phyloP scores from a whole-genome alignment of 192 early-diverging fungal genomes.

The Backusella psychrophila region DNA sequence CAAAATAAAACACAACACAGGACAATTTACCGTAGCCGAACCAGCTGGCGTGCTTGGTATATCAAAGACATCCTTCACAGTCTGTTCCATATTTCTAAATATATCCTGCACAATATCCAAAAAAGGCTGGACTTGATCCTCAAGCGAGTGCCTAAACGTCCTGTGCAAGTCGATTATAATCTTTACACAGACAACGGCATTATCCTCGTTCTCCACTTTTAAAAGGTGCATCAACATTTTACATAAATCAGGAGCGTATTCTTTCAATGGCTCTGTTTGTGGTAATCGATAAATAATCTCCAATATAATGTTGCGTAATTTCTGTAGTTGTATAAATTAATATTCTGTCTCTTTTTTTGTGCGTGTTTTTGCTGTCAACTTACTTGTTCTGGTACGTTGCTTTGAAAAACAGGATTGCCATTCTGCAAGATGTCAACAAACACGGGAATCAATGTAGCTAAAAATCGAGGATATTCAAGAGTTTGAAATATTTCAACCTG shows the following conservation, averaged over 20 bases:
- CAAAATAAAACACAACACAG: not conserved
- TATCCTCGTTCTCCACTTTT: slow-evolving; percentile 95
- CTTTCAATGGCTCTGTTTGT: slow-evolving; percentile 78
- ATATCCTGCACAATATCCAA: slow-evolving; percentile 92
- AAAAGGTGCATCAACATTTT: slow-evolving; percentile 75
- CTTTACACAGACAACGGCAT: slow-evolving; percentile 89
- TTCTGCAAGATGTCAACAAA: slow-evolving; percentile 76
- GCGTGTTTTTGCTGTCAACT: slow-evolving; percentile 4
- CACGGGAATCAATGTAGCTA: slow-evolving; percentile 79
- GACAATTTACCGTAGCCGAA: slow-evolving; percentile 27
- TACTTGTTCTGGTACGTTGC: slow-evolving; percentile 74
- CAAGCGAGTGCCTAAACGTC: slow-evolving; percentile 74
- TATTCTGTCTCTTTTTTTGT: not conserved
- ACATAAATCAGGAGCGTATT: slow-evolving; percentile 76
- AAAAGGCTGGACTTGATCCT: slow-evolving; percentile 87
- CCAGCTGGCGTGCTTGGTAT: slow-evolving; percentile 58
- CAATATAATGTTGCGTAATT: slow-evolving; percentile 82
- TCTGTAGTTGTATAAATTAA: slow-evolving; percentile 45
- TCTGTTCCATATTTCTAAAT: slow-evolving; percentile 89
- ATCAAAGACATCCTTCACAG: slow-evolving; percentile 82
- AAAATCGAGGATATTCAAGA: slow-evolving; percentile 77
- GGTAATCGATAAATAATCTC: slow-evolving; percentile 95
- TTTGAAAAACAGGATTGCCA: slow-evolving; percentile 70
- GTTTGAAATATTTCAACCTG: slow-evolving; percentile 89
- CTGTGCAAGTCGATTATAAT: slow-evolving; percentile 96